These are phyloP conservation scores for Purpureocillium takamizusanense DNA, from an alignment of 2,329 filamentous ascomycete species.

Conservation along the genomic window DNA sequence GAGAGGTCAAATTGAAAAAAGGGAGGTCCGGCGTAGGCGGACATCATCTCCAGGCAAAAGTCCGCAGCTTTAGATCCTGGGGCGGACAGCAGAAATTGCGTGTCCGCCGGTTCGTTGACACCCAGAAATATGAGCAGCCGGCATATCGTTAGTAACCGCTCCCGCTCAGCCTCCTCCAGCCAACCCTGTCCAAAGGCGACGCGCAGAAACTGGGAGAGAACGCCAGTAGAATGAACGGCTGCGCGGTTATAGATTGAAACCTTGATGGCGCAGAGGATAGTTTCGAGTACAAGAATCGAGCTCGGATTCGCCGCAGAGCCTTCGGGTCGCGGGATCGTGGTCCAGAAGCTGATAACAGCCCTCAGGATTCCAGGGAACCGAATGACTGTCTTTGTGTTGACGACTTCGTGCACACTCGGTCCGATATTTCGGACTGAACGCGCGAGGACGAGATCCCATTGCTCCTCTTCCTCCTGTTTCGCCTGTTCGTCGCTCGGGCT, in stretches of 20 bases:
- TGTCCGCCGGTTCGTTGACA: slow-evolving; percentile 72
- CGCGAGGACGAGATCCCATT: slow-evolving; percentile 28
- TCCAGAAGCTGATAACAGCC: slow-evolving; percentile 55
- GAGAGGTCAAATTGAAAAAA: slow-evolving; percentile 94
- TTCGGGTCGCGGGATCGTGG: slow-evolving; percentile 43
- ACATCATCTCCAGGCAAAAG: slow-evolving; percentile 66
- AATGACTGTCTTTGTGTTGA: slow-evolving; percentile 42
- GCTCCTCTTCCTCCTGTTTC: slow-evolving; percentile 23
- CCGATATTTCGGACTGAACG: slow-evolving; percentile 26
- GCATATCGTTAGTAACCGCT: slow-evolving; percentile 57
- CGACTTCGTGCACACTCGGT: slow-evolving; percentile 35
- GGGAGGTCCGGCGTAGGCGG: slow-evolving; percentile 65
- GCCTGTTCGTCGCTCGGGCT: slow-evolving; percentile 8
- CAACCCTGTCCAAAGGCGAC: slow-evolving; percentile 47
- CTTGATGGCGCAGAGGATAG: slow-evolving; percentile 47
- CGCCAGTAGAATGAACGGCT: slow-evolving; percentile 62
- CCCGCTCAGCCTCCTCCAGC: slow-evolving; percentile 45
- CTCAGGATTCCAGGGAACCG: slow-evolving; percentile 55
- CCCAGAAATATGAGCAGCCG: slow-evolving; percentile 64
- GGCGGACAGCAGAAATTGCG: slow-evolving; percentile 58
- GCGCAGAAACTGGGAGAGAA: slow-evolving; percentile 57
- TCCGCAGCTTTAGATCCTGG: slow-evolving; percentile 47
- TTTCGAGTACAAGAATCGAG: slow-evolving; percentile 57
- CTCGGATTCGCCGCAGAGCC: slow-evolving; percentile 37
- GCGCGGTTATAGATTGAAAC: slow-evolving; percentile 61